Percentiles rank a stretch among this genome's conserved stretches.
Conservation (phyloP, 129 eudicot genomes). For the Scalesia atractyloides region DNA sequence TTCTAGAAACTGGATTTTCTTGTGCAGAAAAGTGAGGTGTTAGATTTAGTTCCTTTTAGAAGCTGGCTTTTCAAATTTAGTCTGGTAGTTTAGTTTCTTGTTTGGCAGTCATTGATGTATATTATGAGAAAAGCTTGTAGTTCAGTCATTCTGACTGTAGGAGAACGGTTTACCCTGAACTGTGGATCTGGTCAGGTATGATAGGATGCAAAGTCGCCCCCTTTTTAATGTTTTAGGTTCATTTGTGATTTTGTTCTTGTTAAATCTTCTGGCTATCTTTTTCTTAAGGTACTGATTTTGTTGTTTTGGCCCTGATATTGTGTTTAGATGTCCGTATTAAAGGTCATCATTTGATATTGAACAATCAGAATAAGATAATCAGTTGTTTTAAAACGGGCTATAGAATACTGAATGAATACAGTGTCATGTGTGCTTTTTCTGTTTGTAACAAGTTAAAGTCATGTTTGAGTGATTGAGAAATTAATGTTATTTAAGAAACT, state of each 20-base stretch:
- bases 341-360: background rate
- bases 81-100: background rate
- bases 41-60: background rate
- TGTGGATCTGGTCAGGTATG: conserved; percentile 21
- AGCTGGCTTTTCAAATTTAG: background rate
- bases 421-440: background rate
- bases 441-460: background rate
- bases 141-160: conserved; percentile 13
- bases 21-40: conserved; percentile 6
- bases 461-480: background rate
- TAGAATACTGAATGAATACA: background rate
- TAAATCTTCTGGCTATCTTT: background rate
- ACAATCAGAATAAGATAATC: background rate
- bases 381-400: background rate
- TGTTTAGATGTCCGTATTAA: background rate
- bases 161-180: background rate
- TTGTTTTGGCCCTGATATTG: background rate
- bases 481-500: background rate
- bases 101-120: conserved; percentile 20
- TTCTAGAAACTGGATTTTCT: background rate
- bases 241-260: background rate
- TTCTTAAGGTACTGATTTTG: background rate
- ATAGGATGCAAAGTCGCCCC: conserved; percentile 13
- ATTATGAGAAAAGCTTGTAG: conserved; percentile 14
- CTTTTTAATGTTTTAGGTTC: background rate